Evolutionary conservation across 805 yeast genomes (phyloP), one percentile per base, ranked within the genome.

Genomic region (Suhomyces tanzawaensis): DNA sequence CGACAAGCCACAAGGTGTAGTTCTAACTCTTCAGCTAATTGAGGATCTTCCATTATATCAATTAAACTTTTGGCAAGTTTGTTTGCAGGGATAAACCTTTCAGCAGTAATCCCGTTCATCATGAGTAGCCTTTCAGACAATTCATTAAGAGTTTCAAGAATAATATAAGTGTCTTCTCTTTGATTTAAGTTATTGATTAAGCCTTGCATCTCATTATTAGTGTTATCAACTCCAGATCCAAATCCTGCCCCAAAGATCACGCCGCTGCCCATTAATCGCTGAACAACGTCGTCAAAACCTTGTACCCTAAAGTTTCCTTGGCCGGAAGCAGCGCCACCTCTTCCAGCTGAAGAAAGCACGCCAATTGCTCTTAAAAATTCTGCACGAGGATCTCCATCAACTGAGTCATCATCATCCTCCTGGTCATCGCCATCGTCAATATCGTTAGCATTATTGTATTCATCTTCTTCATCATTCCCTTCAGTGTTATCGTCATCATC

Each of bases 1-100:
- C 96, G 74, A 51, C 95, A 85, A 0, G 95, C 82, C 27, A 85
- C 82, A 30, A 91, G 62, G 52, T 85, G 91, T n/a, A 90, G 55
- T 53, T 91, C 96, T 34, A 86, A 63, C 45, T 84, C 83, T 15
- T 78, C 85, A 19, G 70, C 73, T 34, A 79, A 71, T 4, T 50
- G 29, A 0, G 86, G 82, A 43, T 78, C 80, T 12, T 69, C 67
- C 54, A 91, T 62, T 6, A 88, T 71, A 2, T 60, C 58, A 1
- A 84, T 76, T 30, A 90, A 59, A 12, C 74, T 72, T 21, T 64
- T 66, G 0, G 85, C 65, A 17, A 88, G 55, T 36, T 66, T 70
- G 34, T 69, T 73, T 0, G 82, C 68, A 0, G 95, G 88, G 7
- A 90, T 64, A 2, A 69, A 57, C 19, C 88, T 61, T 40, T 82